A percentile compares a stretch with the other conserved stretches of the same genome.
These are phyloP conservation scores for Cordyceps cicadae DNA, from an alignment of 2,329 filamentous ascomycete genomes.

Conservation along the genomic window DNA sequence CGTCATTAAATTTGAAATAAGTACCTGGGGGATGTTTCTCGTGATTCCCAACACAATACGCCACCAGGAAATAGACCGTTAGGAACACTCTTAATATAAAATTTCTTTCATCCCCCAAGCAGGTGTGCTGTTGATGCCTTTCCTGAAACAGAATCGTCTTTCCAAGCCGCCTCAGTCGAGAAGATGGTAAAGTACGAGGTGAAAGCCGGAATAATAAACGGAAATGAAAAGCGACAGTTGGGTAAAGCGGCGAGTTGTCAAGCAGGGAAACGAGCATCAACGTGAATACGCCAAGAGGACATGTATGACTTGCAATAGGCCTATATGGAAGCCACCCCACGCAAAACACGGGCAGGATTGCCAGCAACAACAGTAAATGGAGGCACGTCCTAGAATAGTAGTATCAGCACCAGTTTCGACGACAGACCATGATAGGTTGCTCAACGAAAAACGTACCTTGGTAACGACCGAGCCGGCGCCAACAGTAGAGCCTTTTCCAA, in stretches of 20 bases:
- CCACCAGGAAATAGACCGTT: background rate
- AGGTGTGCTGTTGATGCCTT: constrained; percentile 2
- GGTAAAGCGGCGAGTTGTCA: background rate
- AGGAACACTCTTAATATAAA: background rate
- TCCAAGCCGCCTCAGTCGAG: background rate
- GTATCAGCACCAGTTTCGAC: constrained; percentile 12
- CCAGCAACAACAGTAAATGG: constrained; percentile 62
- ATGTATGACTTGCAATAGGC: background rate
- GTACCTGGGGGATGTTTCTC: background rate
- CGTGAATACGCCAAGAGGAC: background rate
- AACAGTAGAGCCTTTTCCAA: constrained; percentile 71
- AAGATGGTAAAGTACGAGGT: background rate
- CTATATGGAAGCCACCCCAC: constrained; percentile 28
- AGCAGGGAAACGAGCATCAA: background rate
- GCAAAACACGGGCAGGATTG: constrained; percentile 55
- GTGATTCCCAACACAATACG: background rate
- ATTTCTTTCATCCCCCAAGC: background rate
- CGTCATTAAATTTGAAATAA: background rate
- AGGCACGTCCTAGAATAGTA: constrained; percentile 45
- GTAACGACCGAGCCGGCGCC: constrained; percentile 82
- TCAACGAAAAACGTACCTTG: constrained; percentile 41
- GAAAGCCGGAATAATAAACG: background rate
- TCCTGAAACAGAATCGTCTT: background rate
- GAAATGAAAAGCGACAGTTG: background rate
- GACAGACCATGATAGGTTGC: background rate